Percentiles rank a stretch among this genome's conserved stretches.
phyloP scores from a whole-genome alignment of 495 filamentous ascomycete species.

The Tricharina praecox region DNA sequence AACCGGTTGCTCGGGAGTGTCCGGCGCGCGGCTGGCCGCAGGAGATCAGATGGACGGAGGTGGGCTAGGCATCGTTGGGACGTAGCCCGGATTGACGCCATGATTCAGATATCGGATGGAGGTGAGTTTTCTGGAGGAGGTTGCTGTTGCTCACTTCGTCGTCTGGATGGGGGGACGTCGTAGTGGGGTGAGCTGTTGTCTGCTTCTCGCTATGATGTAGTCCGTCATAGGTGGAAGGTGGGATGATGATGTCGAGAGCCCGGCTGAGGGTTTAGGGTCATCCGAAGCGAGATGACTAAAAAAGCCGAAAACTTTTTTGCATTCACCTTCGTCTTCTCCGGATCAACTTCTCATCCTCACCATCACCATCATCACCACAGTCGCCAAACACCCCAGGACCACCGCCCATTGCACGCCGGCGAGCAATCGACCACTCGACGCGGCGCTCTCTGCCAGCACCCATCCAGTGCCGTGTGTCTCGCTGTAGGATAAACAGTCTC shows the following conservation, averaged over 20 bases:
- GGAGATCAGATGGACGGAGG: neutral
- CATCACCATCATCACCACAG: neutral
- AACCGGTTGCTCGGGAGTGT: no score
- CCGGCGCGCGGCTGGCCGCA: neutral
- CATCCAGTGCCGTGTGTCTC: neutral
- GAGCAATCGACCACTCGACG: neutral
- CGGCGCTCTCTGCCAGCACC: neutral
- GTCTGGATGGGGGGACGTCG: neutral
- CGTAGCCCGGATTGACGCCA: slow-evolving; percentile 2
- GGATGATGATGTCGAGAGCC: slow-evolving; percentile 4
- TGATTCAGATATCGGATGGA: no score
- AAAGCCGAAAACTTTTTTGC: neutral
- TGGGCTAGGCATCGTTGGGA: neutral
- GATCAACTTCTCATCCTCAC: no score
- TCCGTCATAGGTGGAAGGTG: neutral
- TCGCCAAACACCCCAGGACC: no score
- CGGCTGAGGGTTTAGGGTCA: neutral
- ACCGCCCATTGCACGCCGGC: no score
- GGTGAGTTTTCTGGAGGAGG: neutral
- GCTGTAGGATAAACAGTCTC: slow-evolving; percentile 16
- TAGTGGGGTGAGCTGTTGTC: neutral
- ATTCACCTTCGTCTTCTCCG: no score
- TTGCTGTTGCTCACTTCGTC: no score
- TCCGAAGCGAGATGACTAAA: slow-evolving; percentile 1
- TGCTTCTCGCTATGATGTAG: no score